These are phyloP conservation scores for Prunus kanzakura DNA, from an alignment of 306 rosid genomes.

Conservation along the genomic window DNA sequence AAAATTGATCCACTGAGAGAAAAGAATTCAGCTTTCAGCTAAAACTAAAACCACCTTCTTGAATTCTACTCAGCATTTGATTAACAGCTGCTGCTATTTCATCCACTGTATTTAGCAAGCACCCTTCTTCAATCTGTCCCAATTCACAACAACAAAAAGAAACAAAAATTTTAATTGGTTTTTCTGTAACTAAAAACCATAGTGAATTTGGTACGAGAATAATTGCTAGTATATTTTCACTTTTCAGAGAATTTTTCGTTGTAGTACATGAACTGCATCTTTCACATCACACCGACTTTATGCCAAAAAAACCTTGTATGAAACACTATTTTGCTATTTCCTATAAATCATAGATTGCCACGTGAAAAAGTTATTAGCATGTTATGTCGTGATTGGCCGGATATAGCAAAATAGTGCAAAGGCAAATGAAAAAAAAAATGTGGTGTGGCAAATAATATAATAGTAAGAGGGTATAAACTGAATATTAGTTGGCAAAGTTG, in stretches of 20 bases:
- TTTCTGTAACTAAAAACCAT: not conserved
- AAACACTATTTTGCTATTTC: too few relatives aligned
- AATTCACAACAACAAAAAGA: not conserved
- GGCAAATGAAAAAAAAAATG: not conserved
- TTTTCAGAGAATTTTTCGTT: too few relatives aligned
- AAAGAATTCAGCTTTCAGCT: conserved; percentile 27
- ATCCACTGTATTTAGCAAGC: conserved; percentile 73
- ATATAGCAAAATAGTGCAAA: not conserved
- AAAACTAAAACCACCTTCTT: conserved; percentile 49
- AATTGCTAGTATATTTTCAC: not conserved
- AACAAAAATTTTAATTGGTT: not conserved
- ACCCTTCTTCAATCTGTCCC: conserved; percentile 77
- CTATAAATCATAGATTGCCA: too few relatives aligned
- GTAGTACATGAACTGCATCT: too few relatives aligned
- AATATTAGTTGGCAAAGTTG: not conserved
- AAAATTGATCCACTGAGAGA: not conserved
- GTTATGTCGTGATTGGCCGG: too few relatives aligned
- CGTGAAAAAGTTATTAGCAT: too few relatives aligned
- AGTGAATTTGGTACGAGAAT: not conserved
- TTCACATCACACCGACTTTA: too few relatives aligned
- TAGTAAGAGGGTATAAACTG: conserved; percentile 1
- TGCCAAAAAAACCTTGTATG: too few relatives aligned
- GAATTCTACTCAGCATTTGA: conserved; percentile 55
- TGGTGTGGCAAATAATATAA: not conserved
- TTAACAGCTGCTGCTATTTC: conserved; percentile 86